Evolutionary conservation across 352 stramenopile species (phyloP), one percentile per base, ranked within the genome.

Genomic region (Phytophthora hybrid): DNA sequence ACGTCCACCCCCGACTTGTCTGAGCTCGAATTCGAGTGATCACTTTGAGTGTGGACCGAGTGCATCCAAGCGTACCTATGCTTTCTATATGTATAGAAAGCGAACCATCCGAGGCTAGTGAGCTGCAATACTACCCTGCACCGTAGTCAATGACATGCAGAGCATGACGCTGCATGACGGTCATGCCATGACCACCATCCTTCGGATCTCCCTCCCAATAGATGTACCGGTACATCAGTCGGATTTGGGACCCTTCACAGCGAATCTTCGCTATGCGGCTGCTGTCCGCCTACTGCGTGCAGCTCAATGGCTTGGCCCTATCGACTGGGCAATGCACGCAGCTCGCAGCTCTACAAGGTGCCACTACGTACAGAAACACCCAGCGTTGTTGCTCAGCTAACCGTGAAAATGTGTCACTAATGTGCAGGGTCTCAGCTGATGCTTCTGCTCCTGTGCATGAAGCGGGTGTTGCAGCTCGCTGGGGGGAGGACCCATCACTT

Each of bases 371-470:
- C 37, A 16, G 2, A 31, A 31, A 31, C 26, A 31, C 26, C 4
- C 26, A 31, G 26, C 6, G 26, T 46, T 18, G 39, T 16, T 18
- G 10, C 39, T 47, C 39, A 13, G 39, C 39, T 47, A 47, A 47
- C 29, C 29, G 29, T 31, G 29, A 31, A 31, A 31, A 31, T 31
- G 29, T 31, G 10, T 39, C 34, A n/a, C n/a, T 46, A 44, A 46
- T 46, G 39, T 66, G 55, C 60, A 92, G 76, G 56, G 54, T 69
- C 79, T 59, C 68, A 85, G 47, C 18, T 85, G 13, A 18, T 79
- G 2, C 76, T 92, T 31, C 52, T 85, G 3, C 46, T 76, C 5
- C 26, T 84, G 13, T 83, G 79, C 29, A 82, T 89, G 77, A 71
- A 44, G 29, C 74, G 79, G 18, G 77, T 90, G 37, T 39, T 84